Conservation (phyloP, 805 yeast species). For the Wickerhamomyces subpelliculosus region DNA sequence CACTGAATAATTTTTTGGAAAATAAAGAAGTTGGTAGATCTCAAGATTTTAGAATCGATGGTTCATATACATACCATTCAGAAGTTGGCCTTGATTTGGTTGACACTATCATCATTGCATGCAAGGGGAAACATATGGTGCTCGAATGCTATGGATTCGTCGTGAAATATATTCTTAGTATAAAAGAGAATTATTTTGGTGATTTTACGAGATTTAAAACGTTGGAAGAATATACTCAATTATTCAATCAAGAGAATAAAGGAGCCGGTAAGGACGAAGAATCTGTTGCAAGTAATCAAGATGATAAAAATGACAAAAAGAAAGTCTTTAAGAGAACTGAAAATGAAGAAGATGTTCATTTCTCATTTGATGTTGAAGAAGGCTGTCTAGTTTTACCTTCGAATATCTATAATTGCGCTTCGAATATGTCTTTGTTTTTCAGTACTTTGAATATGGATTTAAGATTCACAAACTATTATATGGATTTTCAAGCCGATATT, state of each 20-base stretch:
- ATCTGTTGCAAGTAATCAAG: too few relatives aligned
- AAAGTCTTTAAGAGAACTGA: slow-evolving; percentile 36
- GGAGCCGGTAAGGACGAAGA: neutral
- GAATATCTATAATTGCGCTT: slow-evolving; percentile 55
- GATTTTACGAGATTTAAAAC: slow-evolving; percentile 78
- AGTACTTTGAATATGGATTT: slow-evolving; percentile 68
- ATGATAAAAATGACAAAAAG: neutral
- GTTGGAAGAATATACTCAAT: slow-evolving; percentile 65
- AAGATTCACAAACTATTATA: slow-evolving; percentile 85
- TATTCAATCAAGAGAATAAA: slow-evolving; percentile 7
- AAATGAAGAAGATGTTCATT: slow-evolving; percentile 73
- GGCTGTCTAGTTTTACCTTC: slow-evolving; percentile 74
- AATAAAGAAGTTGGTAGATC: slow-evolving; percentile 62
- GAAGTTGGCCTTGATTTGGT: slow-evolving; percentile 57
- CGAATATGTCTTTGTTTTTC: slow-evolving; percentile 57
- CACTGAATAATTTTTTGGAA: slow-evolving; percentile 63
- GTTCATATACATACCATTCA: slow-evolving; percentile 57
- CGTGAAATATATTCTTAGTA: slow-evolving; percentile 62
- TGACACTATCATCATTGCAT: slow-evolving; percentile 61
- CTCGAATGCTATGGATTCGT: slow-evolving; percentile 75
- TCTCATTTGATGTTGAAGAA: slow-evolving; percentile 60
- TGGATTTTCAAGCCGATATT: slow-evolving; percentile 80
- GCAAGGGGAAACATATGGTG: slow-evolving; percentile 60
- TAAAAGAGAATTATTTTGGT: slow-evolving; percentile 89
- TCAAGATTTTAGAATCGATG: slow-evolving; percentile 49